Base-by-base conservation (phyloP, 2,329 filamentous ascomycete species). In the Mariannaea sp. region DNA sequence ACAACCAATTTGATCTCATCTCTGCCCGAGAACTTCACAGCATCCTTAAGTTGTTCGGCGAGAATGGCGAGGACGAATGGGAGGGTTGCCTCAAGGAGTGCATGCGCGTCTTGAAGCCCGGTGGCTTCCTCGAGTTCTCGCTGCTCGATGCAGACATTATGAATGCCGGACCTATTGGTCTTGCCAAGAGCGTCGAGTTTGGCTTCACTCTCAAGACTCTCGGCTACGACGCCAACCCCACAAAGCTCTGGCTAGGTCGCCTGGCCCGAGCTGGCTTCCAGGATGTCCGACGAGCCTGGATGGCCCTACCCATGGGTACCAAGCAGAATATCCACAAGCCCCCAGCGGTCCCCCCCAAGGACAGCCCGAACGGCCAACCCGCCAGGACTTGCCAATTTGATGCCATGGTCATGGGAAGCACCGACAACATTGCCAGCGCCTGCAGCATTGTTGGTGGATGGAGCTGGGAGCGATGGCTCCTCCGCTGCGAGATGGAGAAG, bases 391-490 rank as follows among this genome's bases (percentile, higher is more conserved):
- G 80, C 55, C 78, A 81, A 60, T 77, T 84, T 60, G 85, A 90
- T 57, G 85, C 86, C 14, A 80, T 83, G 68, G 77, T 84, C 0
- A 75, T 71, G 61, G 89, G 89, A 7, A 88, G 82, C 64, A 91
- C 88, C 0, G 83, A 86, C 43, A 83, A 86, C 67, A 83, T 87
- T 12, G 89, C 90, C 2, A 85, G 83, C 63, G 78, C 96, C 60
- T 88, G 89, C 10, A 92, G 92, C 16, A 75, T 97, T 33, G 84
- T 93, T 1, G 94, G 91, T 4, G 87, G 88, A 20, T 94, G 92
- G 86, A 86, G 87, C 70, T 99, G 92, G 93, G 94, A 99, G 80
- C 89, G 90, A 70, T 99, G 94, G 94, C 82, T 97, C 71, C 76
- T 97, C 61, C 90, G 91, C 67, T 82, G 93, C 65, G 89, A 94